Percentiles rank a stretch among this genome's conserved stretches.
Conservation (phyloP, 73 alveolate species). For the Paramecium sexaurelia region DNA sequence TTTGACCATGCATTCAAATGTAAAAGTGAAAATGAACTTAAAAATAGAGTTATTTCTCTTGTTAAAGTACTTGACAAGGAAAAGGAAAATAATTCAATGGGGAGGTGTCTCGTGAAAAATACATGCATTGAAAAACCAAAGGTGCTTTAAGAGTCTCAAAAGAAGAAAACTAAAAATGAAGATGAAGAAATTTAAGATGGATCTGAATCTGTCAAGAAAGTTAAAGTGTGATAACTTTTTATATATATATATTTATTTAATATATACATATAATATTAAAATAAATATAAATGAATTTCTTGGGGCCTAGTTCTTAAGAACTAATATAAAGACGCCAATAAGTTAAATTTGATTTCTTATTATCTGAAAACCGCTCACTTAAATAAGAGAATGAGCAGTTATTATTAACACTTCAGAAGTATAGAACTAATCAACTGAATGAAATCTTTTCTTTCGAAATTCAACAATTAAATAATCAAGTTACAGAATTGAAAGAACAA, state of each 20-base stretch:
- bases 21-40: constrained; percentile 93
- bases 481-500: neutral
- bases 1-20: constrained; percentile 95
- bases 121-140: constrained; percentile 39
- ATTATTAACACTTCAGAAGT: neutral
- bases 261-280: neutral
- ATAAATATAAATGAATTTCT: neutral
- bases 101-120: constrained; percentile 1
- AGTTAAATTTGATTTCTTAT: neutral
- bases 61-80: constrained; percentile 96
- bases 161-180: neutral
- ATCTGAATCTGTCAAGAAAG: constrained; percentile 24
- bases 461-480: neutral
- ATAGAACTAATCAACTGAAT: neutral
- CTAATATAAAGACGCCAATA: neutral
- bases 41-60: constrained; percentile 93
- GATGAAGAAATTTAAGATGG: constrained; percentile 8
- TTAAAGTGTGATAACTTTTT: constrained; percentile 46
- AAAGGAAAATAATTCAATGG: constrained; percentile 57
- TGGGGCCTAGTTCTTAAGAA: neutral
- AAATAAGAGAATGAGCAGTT: neutral
- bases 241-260: neutral
- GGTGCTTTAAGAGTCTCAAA: neutral
- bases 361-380: neutral
- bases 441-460: neutral